Conservation (phyloP, 176 grass and related monocot species). For the Carex cristatella region DNA sequence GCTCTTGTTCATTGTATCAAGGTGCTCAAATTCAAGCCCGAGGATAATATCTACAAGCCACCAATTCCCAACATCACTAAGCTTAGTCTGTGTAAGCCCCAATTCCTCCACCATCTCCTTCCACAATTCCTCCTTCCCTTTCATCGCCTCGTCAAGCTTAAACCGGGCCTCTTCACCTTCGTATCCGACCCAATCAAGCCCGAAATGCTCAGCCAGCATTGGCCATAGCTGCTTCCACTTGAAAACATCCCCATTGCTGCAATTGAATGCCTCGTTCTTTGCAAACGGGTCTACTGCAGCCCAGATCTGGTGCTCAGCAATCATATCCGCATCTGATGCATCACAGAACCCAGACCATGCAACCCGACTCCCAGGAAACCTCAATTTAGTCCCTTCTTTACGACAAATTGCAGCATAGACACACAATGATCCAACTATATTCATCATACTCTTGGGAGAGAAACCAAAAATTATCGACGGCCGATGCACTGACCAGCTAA, state of each 20-base stretch:
- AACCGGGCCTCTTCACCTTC: conserved; percentile 57
- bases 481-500: conserved; percentile 48
- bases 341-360: conserved; percentile 64
- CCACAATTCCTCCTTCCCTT: conserved; percentile 56
- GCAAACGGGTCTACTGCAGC: conserved; percentile 68
- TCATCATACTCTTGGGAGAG: conserved; percentile 67
- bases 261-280: conserved; percentile 79
- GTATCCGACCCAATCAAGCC: conserved; percentile 53
- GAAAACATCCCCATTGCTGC: conserved; percentile 77
- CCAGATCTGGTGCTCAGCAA: conserved; percentile 93
- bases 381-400: conserved; percentile 45
- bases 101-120: conserved; percentile 55
- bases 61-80: conserved; percentile 64
- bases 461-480: conserved; percentile 56
- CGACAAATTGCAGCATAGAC: conserved; percentile 78
- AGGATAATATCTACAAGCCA: conserved; percentile 42
- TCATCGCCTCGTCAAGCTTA: conserved; percentile 51
- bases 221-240: conserved; percentile 86
- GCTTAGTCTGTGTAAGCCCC: conserved; percentile 34
- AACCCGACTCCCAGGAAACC: conserved; percentile 40
- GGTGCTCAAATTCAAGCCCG: conserved; percentile 14
- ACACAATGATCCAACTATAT: conserved; percentile 63
- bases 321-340: conserved; percentile 65
- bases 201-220: conserved; percentile 58
- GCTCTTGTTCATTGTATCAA: conserved; percentile 90